phyloP scores from a whole-genome alignment of 805 yeast genomes.

The Saturnispora dispora region DNA sequence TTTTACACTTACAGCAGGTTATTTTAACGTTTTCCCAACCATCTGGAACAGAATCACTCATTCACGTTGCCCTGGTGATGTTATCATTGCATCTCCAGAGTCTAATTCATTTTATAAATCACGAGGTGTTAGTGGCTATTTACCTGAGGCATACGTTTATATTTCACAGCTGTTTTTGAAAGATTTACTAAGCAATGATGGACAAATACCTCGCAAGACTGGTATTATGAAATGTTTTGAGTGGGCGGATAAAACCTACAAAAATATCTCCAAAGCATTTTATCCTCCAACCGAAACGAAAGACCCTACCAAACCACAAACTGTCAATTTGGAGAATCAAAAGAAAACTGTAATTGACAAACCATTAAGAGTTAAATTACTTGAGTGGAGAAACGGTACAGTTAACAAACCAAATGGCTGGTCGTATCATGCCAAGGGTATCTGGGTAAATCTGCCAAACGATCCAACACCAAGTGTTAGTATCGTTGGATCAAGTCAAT shows the following conservation, averaged over 20 bases:
- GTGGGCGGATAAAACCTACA: slow-evolving; percentile 13
- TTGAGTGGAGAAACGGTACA: slow-evolving; percentile 83
- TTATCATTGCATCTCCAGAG: slow-evolving; percentile 86
- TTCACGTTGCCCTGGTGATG: slow-evolving; percentile 52
- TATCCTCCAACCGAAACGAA: slow-evolving; percentile 1
- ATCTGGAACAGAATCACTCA: slow-evolving; percentile 50
- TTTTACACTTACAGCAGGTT: slow-evolving; percentile 94
- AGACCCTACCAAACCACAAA: neutral
- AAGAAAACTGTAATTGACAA: neutral
- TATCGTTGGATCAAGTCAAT: slow-evolving; percentile 86
- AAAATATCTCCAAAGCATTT: neutral
- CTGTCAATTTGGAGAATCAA: neutral
- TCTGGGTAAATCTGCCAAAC: slow-evolving; percentile 65
- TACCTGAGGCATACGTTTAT: slow-evolving; percentile 82
- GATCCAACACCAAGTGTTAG: slow-evolving; percentile 60
- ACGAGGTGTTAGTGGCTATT: slow-evolving; percentile 64
- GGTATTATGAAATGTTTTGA: slow-evolving; percentile 24
- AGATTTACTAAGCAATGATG: slow-evolving; percentile 19
- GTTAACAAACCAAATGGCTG: slow-evolving; percentile 81
- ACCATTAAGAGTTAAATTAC: slow-evolving; percentile 39
- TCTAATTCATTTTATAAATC: slow-evolving; percentile 92
- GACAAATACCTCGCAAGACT: slow-evolving; percentile 6
- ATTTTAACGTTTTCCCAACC: slow-evolving; percentile 81
- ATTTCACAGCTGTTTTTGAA: slow-evolving; percentile 61
- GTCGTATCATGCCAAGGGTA: slow-evolving; percentile 97